Percentiles rank a stretch among this genome's conserved stretches.
phyloP scores from a whole-genome alignment of 208 protist genomes.

The Leishmania aethiopica region DNA sequence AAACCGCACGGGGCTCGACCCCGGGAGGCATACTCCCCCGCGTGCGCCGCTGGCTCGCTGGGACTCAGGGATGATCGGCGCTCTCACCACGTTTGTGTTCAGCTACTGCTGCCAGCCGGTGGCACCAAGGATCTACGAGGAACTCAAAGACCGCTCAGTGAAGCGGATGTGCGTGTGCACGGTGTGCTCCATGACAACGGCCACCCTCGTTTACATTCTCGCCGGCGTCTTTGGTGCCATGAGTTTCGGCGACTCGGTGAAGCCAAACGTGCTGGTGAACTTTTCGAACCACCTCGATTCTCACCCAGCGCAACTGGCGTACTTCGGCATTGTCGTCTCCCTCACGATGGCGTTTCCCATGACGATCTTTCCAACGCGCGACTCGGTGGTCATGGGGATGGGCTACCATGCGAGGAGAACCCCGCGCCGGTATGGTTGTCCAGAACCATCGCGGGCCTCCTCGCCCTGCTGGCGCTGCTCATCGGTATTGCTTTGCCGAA shows the following conservation, averaged over 20 bases:
- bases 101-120: constrained; percentile 85
- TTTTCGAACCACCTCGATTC: constrained; percentile 50
- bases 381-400: constrained; percentile 65
- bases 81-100: constrained; percentile 75
- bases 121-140: constrained; percentile 71
- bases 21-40: background rate
- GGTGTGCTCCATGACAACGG: constrained; percentile 55
- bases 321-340: constrained; percentile 65
- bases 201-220: constrained; percentile 68
- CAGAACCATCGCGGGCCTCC: constrained; percentile 42
- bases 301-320: constrained; percentile 60
- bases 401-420: constrained; percentile 54
- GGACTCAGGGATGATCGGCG: constrained; percentile 39
- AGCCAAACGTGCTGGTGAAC: constrained; percentile 81
- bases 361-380: constrained; percentile 79
- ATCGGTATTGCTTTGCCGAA: constrained; percentile 72
- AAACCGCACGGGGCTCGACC: background rate
- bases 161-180: constrained; percentile 60
- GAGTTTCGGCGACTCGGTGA: constrained; percentile 60
- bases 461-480: constrained; percentile 69
- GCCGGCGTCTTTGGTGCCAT: constrained; percentile 69
- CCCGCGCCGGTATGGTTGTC: constrained; percentile 37
- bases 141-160: constrained; percentile 64
- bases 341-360: constrained; percentile 88
- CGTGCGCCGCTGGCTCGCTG: constrained; percentile 30